Base-by-base conservation (phyloP, 139 green algal species). In the Chlamydomonas applanata region DNA sequence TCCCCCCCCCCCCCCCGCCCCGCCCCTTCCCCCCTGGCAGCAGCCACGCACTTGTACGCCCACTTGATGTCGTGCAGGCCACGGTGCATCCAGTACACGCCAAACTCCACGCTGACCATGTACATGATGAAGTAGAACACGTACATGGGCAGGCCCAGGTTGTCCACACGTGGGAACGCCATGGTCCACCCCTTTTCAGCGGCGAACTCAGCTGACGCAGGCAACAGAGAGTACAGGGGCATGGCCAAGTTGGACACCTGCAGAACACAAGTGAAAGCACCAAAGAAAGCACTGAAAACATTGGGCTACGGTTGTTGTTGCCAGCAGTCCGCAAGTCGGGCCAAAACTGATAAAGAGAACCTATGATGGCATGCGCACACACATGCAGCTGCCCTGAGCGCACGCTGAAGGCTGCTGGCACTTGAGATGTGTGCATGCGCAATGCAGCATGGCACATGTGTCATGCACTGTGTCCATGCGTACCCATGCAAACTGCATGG, bases 11-110 rank as follows among this genome's bases (percentile, higher is more conserved):
- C n/a, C n/a, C n/a, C n/a, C n/a, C n/a, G n/a, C n/a, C n/a, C n/a
- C n/a, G n/a, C n/a, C n/a, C n/a, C n/a, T n/a, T n/a, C n/a, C n/a
- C n/a, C 49, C 49, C 24, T 20, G n/a, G n/a, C n/a, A n/a, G n/a
- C n/a, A n/a, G n/a, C n/a, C 19, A 60, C 77, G 60, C 61, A 87
- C 84, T 81, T 86, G 86, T 94, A 97, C 0, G 75, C 80, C 13
- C 72, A 69, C 56, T 86, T 91, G 73, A 93, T 81, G 25, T 94
- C 88, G 72, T 98, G 94, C 53, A 98, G 87, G 22, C 80, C 56
- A 13, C 94, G 84, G 87, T 98, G 94, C 89, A 90, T 89, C 94
- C 94, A 98, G 85, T 98, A 98, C 35, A 98, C 94, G 27, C 89
- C 90, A 59, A 96, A 97, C 81, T 98, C 94, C 25, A 98, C 93